These are phyloP conservation scores for Colletotrichum magnum DNA, from an alignment of 2,329 filamentous ascomycete genomes.

Conservation along the genomic window DNA sequence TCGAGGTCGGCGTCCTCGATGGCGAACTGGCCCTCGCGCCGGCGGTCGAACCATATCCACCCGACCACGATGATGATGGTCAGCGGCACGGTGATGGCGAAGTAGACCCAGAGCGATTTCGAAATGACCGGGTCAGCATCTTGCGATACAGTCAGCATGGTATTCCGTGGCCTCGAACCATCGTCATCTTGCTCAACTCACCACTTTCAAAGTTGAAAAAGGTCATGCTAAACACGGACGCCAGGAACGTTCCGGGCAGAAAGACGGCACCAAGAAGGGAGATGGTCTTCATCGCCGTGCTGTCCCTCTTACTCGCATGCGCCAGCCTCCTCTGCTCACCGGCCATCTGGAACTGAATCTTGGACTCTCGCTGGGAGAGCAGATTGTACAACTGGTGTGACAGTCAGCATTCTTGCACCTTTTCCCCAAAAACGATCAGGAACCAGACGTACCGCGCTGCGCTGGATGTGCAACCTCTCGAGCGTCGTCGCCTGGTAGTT, in stretches of 20 bases:
- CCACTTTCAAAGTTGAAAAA: conserved; percentile 74
- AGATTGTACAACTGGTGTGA: conserved; percentile 72
- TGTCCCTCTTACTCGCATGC: conserved; percentile 73
- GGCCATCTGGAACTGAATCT: conserved; percentile 74
- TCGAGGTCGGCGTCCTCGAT: conserved; percentile 67
- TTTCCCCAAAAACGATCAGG: not conserved
- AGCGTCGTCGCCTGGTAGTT: conserved; percentile 75
- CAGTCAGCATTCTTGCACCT: conserved; percentile 15
- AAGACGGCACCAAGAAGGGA: conserved; percentile 75
- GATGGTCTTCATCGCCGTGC: conserved; percentile 76
- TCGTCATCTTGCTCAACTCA: conserved; percentile 44
- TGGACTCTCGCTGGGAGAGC: conserved; percentile 75
- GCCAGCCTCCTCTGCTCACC: conserved; percentile 72
- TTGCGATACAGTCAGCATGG: conserved; percentile 33
- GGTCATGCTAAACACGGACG: conserved; percentile 76
- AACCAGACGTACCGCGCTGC: conserved; percentile 66
- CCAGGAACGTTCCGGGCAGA: conserved; percentile 73
- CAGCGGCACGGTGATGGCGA: conserved; percentile 71
- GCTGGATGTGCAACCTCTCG: conserved; percentile 72
- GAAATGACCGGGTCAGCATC: conserved; percentile 61
- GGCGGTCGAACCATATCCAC: conserved; percentile 69
- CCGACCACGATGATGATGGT: conserved; percentile 67
- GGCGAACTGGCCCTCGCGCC: conserved; percentile 63
- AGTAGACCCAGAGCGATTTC: conserved; percentile 73
- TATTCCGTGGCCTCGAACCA: not conserved